phyloP scores from a whole-genome alignment of 768 basidiomycete genomes.

The Boletus patriciae region DNA sequence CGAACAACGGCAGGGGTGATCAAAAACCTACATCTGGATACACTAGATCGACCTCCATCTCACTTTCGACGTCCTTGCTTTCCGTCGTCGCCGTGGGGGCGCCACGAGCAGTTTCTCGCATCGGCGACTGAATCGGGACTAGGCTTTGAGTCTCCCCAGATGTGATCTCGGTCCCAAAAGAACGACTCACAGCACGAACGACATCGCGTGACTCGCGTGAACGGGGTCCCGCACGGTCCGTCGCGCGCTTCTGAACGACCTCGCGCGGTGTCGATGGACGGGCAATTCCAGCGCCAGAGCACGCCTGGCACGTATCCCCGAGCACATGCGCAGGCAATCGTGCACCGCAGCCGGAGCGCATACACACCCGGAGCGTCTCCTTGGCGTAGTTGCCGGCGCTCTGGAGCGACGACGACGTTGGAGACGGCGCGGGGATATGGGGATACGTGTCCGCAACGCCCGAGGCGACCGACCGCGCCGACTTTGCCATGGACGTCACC shows the following conservation, averaged over 20 bases:
- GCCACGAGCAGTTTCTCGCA: neutral
- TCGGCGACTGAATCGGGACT: neutral
- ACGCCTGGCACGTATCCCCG: constrained; percentile 14
- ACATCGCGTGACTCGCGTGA: neutral
- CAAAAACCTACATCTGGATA: constrained; percentile 25
- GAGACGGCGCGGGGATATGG: neutral
- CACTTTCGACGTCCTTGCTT: neutral
- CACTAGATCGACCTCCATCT: constrained; percentile 14
- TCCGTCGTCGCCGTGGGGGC: neutral
- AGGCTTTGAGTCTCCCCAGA: neutral
- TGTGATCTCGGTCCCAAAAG: neutral
- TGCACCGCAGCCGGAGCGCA: constrained; percentile 22
- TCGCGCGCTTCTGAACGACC: neutral
- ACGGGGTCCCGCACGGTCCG: neutral
- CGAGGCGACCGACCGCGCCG: neutral
- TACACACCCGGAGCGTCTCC: constrained; percentile 1
- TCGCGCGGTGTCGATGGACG: neutral
- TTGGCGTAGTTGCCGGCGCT: neutral
- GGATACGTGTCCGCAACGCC: neutral
- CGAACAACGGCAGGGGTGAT: neutral
- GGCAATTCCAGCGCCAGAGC: constrained; percentile 9
- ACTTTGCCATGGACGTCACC: neutral
- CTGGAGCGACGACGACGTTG: neutral
- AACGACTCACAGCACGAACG: constrained; percentile 3
- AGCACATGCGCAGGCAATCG: constrained; percentile 1